Evolutionary conservation across 2,329 filamentous ascomycete species (phyloP).

Genomic region (Talaromyces atroroseus): DNA sequence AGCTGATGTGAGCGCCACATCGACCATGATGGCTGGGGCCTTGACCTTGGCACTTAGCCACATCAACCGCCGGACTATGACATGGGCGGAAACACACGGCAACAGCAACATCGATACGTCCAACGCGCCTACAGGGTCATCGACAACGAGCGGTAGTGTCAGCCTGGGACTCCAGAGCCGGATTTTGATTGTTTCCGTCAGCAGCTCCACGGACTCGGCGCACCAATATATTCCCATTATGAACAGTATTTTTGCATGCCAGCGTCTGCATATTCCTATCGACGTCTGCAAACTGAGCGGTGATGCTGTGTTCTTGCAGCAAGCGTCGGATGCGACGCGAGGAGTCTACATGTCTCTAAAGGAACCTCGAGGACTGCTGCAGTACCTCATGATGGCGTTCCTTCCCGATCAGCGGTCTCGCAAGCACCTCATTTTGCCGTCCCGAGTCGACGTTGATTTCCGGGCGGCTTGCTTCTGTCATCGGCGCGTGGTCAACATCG

Average conservation of each 20-base stretch:
- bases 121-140: constrained; percentile 24
- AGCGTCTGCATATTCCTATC: constrained; percentile 80
- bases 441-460: constrained; percentile 85
- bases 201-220: constrained; percentile 78
- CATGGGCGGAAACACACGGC: constrained; percentile 55
- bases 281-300: constrained; percentile 85
- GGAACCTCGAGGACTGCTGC: constrained; percentile 66
- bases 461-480: constrained; percentile 98
- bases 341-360: constrained; percentile 64
- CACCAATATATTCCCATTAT: constrained; percentile 96
- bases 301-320: constrained; percentile 86
- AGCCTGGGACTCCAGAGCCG: constrained; percentile 60
- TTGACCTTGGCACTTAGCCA: constrained; percentile 83
- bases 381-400: constrained; percentile 93
- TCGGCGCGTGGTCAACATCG: constrained; percentile 79
- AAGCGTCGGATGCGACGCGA: constrained; percentile 70
- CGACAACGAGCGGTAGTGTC: constrained; percentile 27
- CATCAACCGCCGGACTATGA: constrained; percentile 75
- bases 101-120: constrained; percentile 33
- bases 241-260: constrained; percentile 95
- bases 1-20: constrained; percentile 59
- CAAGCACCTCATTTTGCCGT: constrained; percentile 67
- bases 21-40: constrained; percentile 84
- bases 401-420: constrained; percentile 64
- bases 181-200: constrained; percentile 86